These are phyloP conservation scores for Termitomyces sp. DNA, from an alignment of 768 basidiomycete species.

Conservation along the genomic window DNA sequence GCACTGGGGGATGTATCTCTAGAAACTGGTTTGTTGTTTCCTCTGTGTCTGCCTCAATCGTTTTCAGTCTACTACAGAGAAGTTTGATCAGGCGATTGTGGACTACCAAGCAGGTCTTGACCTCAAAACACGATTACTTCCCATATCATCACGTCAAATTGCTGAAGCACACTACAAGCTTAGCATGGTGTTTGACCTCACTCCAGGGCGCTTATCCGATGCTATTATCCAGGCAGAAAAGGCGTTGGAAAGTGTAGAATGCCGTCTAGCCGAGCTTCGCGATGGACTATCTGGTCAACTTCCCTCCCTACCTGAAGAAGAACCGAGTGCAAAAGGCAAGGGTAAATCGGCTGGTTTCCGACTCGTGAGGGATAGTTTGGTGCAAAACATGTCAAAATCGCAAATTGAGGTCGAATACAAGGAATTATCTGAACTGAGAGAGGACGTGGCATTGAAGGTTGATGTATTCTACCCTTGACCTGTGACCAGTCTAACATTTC, in stretches of 20 bases:
- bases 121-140: conserved; percentile 69
- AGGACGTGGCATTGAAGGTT: conserved; percentile 84
- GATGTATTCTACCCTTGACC: not conserved
- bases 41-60: not conserved
- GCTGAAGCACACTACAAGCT: conserved; percentile 94
- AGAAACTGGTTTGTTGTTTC: conserved; percentile 73
- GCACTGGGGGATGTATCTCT: conserved; percentile 93
- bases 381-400: conserved; percentile 62
- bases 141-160: conserved; percentile 86
- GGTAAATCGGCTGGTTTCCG: conserved; percentile 53
- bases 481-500: not conserved
- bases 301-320: conserved; percentile 23
- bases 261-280: conserved; percentile 56
- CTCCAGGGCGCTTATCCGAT: conserved; percentile 75
- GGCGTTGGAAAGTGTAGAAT: conserved; percentile 73
- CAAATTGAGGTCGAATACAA: conserved; percentile 77
- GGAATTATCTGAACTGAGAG: conserved; percentile 68
- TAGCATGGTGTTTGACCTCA: conserved; percentile 89
- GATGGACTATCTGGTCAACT: conserved; percentile 36
- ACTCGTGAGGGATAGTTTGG: conserved; percentile 45
- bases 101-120: conserved; percentile 79
- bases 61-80: conserved; percentile 48
- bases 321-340: conserved; percentile 55
- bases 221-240: conserved; percentile 78
- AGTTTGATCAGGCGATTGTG: conserved; percentile 89